A percentile compares a stretch with the other conserved stretches of the same genome.
These are phyloP conservation scores for Simmondsia chinensis DNA, from an alignment of 148 eudicot genomes.

Conservation along the genomic window DNA sequence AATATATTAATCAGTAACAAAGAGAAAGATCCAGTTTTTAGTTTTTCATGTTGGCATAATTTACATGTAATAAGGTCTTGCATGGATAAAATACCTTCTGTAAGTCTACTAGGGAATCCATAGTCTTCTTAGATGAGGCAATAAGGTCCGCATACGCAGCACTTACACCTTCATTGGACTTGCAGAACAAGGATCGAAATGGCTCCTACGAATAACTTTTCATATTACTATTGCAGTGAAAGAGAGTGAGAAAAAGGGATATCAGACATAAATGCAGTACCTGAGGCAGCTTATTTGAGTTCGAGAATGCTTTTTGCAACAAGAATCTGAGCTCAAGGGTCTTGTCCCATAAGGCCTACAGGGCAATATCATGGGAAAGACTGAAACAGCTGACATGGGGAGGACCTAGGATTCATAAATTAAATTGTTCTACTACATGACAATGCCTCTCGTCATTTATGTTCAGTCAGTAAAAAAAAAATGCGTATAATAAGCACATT, in stretches of 20 bases:
- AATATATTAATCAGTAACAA: neutral
- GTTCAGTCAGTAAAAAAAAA: too few species aligned
- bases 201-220: conserved; percentile 57
- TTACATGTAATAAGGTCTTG: neutral
- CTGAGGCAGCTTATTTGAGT: conserved; percentile 83
- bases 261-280: conserved; percentile 20
- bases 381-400: too few species aligned
- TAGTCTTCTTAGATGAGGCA: conserved; percentile 49
- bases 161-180: conserved; percentile 30
- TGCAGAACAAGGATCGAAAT: conserved; percentile 56
- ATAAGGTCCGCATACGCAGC: conserved; percentile 66
- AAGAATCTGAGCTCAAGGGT: conserved; percentile 74
- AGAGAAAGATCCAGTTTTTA: too few species aligned
- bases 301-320: conserved; percentile 66
- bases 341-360: conserved; percentile 91
- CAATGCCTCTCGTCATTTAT: too few species aligned
- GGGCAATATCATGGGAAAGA: neutral
- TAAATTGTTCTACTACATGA: too few species aligned
- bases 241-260: neutral
- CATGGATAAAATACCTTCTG: conserved; percentile 51
- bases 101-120: conserved; percentile 65
- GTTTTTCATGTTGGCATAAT: too few species aligned
- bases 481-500: too few species aligned
- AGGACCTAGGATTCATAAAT: too few species aligned
- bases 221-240: conserved; percentile 2